Base-by-base conservation (phyloP, 1,284 basidiomycete species). In the Xerocomus nothofagi region DNA sequence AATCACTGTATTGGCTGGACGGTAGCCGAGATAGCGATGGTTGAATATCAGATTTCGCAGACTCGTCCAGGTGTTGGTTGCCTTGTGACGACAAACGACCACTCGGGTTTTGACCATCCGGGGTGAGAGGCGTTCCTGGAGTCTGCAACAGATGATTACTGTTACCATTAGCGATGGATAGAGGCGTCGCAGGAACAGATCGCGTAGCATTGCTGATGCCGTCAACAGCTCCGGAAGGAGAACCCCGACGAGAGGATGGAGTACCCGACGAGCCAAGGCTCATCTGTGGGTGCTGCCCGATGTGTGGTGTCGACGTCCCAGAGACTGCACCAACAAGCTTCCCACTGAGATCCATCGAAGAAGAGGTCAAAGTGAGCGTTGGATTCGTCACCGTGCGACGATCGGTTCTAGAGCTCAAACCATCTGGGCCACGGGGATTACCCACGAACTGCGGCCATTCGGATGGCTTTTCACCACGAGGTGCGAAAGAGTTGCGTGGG, bases 381-480 rank as follows among this genome's bases (percentile, higher is more conserved):
- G 87, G 85, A 63, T 86, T 88, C 3, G 86, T 88, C 37, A 84
- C 82, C 20, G 74, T 82, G 40, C 85, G 81, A 54, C 84, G 80
- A 47, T 86, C 84, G 31, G 71, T 65, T 49, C 84, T 80, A 36
- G 74, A 70, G 47, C 68, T 67, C 42, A 81, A 62, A 23, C 74
- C 72, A 39, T 87, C 86, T 46, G 81, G 77, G 51, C 73, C 74
- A 63, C 84, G 80, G 48, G 79, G 72, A 41, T 77, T 75, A 47
- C 81, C 79, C 46, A 81, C 77, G 70, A 93, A 97, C 65, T 90
- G 91, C 37, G 93, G 91, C 95, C 95, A 98, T 67, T 98, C 93
- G 3, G 93, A 93, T 1, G 87, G 78, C 66, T 91, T 91, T 62
- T 87, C 82, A 17, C 81, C 74, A 50, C 86, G 81, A 39, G 71